Evolutionary conservation across 306 rosid species (phyloP).

Genomic region (Sechiopsis laciniata): DNA sequence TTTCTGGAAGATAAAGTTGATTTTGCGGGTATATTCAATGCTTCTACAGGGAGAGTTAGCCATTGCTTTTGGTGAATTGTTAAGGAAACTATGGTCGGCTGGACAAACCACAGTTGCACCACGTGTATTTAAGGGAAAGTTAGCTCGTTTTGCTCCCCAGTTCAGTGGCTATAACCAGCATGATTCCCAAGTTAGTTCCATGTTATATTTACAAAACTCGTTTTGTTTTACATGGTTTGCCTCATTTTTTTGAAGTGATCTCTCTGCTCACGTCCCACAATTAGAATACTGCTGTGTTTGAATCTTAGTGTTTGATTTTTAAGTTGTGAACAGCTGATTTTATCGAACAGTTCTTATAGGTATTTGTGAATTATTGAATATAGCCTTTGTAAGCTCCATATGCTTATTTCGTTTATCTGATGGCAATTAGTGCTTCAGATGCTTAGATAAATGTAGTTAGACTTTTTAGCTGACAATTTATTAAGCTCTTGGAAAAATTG

Average conservation of each 20-base stretch:
- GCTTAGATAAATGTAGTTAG: neutral
- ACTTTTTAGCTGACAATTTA: neutral
- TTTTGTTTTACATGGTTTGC: neutral
- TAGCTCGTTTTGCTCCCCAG: conserved; percentile 97
- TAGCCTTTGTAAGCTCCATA: neutral
- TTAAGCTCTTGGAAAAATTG: neutral
- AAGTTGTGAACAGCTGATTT: neutral
- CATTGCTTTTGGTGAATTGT: conserved; percentile 82
- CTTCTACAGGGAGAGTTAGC: conserved; percentile 89
- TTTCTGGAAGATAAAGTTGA: neutral
- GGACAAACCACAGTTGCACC: conserved; percentile 81
- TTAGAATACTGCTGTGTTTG: neutral
- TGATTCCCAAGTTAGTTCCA: conserved; percentile 84
- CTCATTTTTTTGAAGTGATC: neutral
- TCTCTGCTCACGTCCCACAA: neutral
- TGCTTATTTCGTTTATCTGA: conserved; percentile 2
- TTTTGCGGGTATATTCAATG: neutral
- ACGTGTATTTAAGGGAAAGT: conserved; percentile 83
- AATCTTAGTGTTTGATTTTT: neutral
- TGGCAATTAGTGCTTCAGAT: neutral
- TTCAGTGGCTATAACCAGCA: conserved; percentile 99
- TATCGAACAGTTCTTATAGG: neutral
- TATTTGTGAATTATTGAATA: neutral
- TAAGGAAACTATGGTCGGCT: conserved; percentile 93
- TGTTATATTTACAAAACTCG: conserved; percentile 13